Base-by-base conservation (phyloP, 768 basidiomycete species). In the Pleurotus eryngii region DNA sequence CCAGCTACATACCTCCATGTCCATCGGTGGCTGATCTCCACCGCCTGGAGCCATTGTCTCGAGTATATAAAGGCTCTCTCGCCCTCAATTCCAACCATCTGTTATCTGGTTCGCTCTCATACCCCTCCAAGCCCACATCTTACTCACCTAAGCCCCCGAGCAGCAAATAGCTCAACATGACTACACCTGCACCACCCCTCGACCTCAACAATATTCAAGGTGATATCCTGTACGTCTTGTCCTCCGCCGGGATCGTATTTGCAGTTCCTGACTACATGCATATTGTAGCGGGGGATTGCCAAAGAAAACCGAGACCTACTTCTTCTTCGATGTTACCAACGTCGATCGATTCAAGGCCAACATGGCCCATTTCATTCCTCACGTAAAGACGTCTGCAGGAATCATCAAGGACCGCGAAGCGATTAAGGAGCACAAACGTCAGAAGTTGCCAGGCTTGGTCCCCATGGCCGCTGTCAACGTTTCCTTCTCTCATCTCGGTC, bases 311-410 rank as follows among this genome's bases (percentile, higher is more conserved):
- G 75, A 84, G 59, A 66, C 69, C 7, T 82, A 78, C 63, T 70
- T 76, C 57, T 81, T 85, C 69, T 84, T 83, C 74, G 66, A 76
- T 54, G 77, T 85, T 62, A 66, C 68, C 49, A 59, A 85, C 62
- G 72, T 66, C 51, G 60, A 61, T 4, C 63, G 64, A 26, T 85
- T 85, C 72, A 75, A 75, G 60, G 61, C 63, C 20, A 72, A 78
- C 40, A 70, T 83, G 20, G 56, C 56, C n/a, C 57, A 71, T 14
- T 70, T 84, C 49, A 63, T 74, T 4, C 75, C 81, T 4, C 64
- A 72, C 15, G 72, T 85, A 64, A 82, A 77, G 54, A 79, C 78
- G 3, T 75, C 77, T 5, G 65, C 70, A 0, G 75, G 79, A 59
- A 71, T 78, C 26, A 58, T 76, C 43, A 64, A 72, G 35, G 79